Evolutionary conservation across 2,329 filamentous ascomycete genomes (phyloP), one percentile per base, ranked within the genome.

Genomic region (Trichoderma sp.): DNA sequence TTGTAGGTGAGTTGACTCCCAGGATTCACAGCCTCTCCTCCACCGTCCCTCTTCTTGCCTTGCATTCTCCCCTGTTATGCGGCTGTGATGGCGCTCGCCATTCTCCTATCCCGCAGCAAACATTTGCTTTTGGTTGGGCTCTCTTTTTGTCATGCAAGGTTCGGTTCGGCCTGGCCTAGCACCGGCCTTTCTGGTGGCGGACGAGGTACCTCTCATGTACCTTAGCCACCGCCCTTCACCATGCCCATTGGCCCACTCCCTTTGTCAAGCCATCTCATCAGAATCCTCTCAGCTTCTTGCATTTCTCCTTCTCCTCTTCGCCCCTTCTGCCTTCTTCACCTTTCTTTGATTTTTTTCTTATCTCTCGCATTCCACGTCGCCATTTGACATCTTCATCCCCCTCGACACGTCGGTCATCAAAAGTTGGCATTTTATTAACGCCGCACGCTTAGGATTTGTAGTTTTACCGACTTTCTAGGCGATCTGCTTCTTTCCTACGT

Each of bases 401-500:
- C 43, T 17, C 10, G 28, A 34, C 7, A 21, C 30, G 17, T 17
- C n/a, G 6, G 5, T 54, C 30, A 62, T 47, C 50, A 24, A 12
- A 4, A 34, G 30, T 24, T 44, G 26, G 26, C 26, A 39, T n/a
- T 34, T n/a, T 34, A 62, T 62, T 62, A 15, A 62, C 41, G 5
- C 7, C 39, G n/a, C 12, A 45, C 30, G 7, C 10, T 34, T 34
- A 50, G 55, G 45, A 51, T 54, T 63, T 63, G 48, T 52, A 50
- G 51, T 5, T 57, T 43, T 57, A 44, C 43, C 48, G 48, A 54
- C n/a, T 24, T 44, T 50, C 21, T 34, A 39, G 63, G 57, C 43
- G 66, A 17, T 34, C 52, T 64, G 68, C 63, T 71, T 70, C 58
- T 64, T 67, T 71, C 68, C 67, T 54, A 15, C 50, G 64, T 59